Percentiles rank a stretch among this genome's conserved stretches.
phyloP scores from a whole-genome alignment of 2,329 filamentous ascomycete species.

The Epichloe baconii region DNA sequence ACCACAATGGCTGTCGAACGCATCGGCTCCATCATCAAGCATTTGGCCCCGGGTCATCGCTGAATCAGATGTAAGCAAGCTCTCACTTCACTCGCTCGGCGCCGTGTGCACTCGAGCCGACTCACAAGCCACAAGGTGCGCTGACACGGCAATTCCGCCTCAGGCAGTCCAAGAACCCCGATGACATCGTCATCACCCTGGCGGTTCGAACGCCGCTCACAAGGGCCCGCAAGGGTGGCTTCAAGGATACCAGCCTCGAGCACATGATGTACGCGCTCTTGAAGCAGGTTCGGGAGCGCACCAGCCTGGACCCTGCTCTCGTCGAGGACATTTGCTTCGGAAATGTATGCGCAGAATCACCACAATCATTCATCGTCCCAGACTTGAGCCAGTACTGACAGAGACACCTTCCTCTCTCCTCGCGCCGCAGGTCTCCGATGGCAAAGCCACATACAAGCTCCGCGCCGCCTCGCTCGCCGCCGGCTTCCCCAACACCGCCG shows the following conservation, averaged over 20 bases:
- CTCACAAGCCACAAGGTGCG: too few relatives aligned
- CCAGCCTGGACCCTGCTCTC: constrained; percentile 64
- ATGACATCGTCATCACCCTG: constrained; percentile 93
- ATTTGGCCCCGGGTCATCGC: constrained; percentile 59
- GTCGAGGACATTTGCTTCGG: constrained; percentile 87
- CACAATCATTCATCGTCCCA: neutral
- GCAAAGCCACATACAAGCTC: constrained; percentile 79
- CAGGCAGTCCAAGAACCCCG: constrained; percentile 82
- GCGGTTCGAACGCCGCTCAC: constrained; percentile 79
- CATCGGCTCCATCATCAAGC: constrained; percentile 76
- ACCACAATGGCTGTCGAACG: constrained; percentile 66
- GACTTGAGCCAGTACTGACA: neutral
- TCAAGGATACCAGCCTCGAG: constrained; percentile 89
- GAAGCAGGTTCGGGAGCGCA: constrained; percentile 59
- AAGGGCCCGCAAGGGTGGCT: constrained; percentile 81
- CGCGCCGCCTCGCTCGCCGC: constrained; percentile 82
- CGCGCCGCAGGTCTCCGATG: constrained; percentile 54
- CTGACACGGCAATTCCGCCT: neutral
- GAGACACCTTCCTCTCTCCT: neutral
- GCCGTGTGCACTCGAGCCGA: neutral
- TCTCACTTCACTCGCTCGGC: neutral
- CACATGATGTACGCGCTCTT: constrained; percentile 73
- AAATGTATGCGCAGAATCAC: constrained; percentile 45
- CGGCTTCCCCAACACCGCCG: constrained; percentile 82
- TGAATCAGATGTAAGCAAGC: constrained; percentile 63